Percentiles rank a stretch among this genome's conserved stretches.
phyloP scores from a whole-genome alignment of 2,329 filamentous ascomycete genomes.

The Pseudogymnoascus sp. region DNA sequence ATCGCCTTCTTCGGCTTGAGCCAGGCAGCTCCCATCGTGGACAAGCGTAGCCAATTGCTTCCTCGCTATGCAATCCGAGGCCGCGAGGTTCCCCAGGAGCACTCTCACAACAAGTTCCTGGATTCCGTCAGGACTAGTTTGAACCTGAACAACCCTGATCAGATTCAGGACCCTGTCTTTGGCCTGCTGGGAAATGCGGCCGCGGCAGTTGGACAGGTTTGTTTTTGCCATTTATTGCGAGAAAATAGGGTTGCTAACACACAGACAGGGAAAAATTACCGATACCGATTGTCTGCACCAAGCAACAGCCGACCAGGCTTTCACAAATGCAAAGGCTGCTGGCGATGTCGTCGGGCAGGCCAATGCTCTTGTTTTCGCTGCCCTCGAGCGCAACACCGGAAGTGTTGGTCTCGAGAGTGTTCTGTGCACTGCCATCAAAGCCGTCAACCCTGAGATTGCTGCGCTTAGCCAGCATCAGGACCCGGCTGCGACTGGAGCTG shows the following conservation, averaged over 20 bases:
- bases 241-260: neutral
- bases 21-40: slow-evolving; percentile 24
- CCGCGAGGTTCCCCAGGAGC: slow-evolving; percentile 51
- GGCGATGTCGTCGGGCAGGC: slow-evolving; percentile 46
- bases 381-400: slow-evolving; percentile 54
- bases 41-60: slow-evolving; percentile 18
- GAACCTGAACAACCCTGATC: slow-evolving; percentile 41
- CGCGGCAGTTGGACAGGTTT: slow-evolving; percentile 35
- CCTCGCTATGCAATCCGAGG: slow-evolving; percentile 18
- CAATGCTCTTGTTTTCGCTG: slow-evolving; percentile 46
- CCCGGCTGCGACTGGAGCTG: slow-evolving; percentile 51
- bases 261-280: slow-evolving; percentile 36
- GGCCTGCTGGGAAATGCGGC: slow-evolving; percentile 46
- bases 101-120: slow-evolving; percentile 46
- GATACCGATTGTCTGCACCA: slow-evolving; percentile 54
- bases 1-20: slow-evolving; percentile 26
- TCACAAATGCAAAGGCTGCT: slow-evolving; percentile 52
- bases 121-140: slow-evolving; percentile 38
- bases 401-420: slow-evolving; percentile 50
- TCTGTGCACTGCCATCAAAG: slow-evolving; percentile 47
- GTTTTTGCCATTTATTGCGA: neutral
- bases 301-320: slow-evolving; percentile 51
- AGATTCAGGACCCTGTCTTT: slow-evolving; percentile 43
- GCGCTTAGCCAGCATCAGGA: slow-evolving; percentile 61
- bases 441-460: slow-evolving; percentile 59